Evolutionary conservation across 2,329 filamentous ascomycete species (phyloP), one percentile per base, ranked within the genome.

Genomic region (Stachybotrys chlorohalonatus): DNA sequence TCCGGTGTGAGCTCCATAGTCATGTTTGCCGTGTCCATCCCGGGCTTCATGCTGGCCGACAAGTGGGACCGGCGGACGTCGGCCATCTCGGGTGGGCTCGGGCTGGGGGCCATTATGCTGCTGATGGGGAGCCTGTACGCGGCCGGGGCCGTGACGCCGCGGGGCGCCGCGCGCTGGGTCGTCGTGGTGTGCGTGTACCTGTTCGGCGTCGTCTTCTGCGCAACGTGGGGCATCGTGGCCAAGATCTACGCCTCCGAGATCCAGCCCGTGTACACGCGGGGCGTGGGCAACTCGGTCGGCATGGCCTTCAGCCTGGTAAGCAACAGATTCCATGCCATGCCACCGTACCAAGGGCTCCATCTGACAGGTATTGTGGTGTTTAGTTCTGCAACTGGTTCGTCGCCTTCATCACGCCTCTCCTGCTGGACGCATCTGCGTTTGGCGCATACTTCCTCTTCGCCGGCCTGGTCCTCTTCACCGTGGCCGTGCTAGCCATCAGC

Each of bases 231-330:
- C 0, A 76, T 85, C 13, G 73, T 75, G 0, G 70, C 78, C 51
- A 80, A 79, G 57, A 77, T 85, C 7, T 84, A 83, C 55, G 74
- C 77, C 1, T 73, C 75, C 8, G 82, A 85, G 65, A 83, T 84
- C 45, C 81, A 84, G 58, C 79, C 80, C 0, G 70, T 73, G 4
- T 68, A 75, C 46, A 83, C 79, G 0, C 71, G 82, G 6, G 81
- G 80, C 1, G 74, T 75, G 0, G 81, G 79, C 5, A 81, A 75
- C 11, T 77, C 74, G 54, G 59, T 83, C 5, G 78, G 77, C 0
- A 72, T 79, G 59, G 66, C 64, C 1, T 54, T 66, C 8, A 62
- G 59, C 48, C 67, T 65, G 42, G 62, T 65, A 48, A 57, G 58
- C 24, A 24, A 9, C 7, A 30, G 3, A 24, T 2, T 24, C 24